phyloP scores from a whole-genome alignment of 768 basidiomycete genomes.

The Suillus alpinus region DNA sequence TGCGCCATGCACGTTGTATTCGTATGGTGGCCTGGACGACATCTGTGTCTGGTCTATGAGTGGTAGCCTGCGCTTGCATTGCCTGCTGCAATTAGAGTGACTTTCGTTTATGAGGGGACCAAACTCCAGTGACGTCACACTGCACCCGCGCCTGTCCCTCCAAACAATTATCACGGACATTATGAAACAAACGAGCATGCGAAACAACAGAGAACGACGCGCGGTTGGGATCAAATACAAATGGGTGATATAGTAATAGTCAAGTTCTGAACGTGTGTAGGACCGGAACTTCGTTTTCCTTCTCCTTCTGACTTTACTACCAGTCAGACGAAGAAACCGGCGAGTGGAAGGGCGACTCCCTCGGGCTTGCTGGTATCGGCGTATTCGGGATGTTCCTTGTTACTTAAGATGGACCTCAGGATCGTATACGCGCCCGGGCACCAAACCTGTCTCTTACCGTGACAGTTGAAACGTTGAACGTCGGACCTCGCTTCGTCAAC shows the following conservation, averaged over 20 bases:
- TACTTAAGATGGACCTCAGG: not conserved
- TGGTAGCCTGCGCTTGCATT: not conserved
- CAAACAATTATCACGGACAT: no score
- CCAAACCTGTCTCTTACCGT: no score
- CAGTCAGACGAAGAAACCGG: no score
- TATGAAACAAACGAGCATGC: no score
- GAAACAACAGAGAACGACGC: slow-evolving; percentile 7
- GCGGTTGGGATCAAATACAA: slow-evolving; percentile 16
- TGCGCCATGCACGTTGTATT: slow-evolving; percentile 42
- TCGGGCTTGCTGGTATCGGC: not conserved
- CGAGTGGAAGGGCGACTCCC: not conserved
- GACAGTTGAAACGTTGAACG: no score
- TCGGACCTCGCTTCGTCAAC: no score
- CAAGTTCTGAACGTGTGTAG: not conserved
- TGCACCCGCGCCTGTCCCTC: not conserved
- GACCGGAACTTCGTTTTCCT: not conserved
- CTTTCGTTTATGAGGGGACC: not conserved
- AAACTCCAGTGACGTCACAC: slow-evolving; percentile 1
- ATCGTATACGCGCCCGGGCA: no score
- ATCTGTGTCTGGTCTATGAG: not conserved
- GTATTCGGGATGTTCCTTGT: not conserved
- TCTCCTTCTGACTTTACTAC: no score
- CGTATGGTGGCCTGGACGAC: slow-evolving; percentile 30
- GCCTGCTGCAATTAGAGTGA: not conserved
- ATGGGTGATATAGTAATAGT: slow-evolving; percentile 20